These are phyloP conservation scores for Allium sativum DNA, from an alignment of 106 monocot species.

Conservation along the genomic window DNA sequence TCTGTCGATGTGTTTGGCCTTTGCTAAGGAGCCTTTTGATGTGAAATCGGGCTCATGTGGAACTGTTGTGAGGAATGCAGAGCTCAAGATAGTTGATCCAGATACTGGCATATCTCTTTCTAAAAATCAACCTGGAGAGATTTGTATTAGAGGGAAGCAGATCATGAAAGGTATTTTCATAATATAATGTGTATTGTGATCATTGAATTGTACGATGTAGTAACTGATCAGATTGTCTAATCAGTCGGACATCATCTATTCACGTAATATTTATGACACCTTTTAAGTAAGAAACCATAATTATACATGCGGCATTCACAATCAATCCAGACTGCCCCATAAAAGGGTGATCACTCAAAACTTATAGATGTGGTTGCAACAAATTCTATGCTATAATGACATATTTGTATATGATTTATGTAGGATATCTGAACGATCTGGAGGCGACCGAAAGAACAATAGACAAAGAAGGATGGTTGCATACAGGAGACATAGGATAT, in stretches of 20 bases:
- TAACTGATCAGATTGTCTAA: too few relatives aligned
- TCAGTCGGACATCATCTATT: too few relatives aligned
- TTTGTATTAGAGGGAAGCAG: constrained; percentile 55
- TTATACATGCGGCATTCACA: background rate
- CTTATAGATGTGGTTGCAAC: constrained; percentile 1
- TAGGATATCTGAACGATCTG: constrained; percentile 78
- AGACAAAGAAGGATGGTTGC: constrained; percentile 80
- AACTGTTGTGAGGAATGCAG: constrained; percentile 63
- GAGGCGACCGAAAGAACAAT: constrained; percentile 71
- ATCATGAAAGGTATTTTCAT: constrained; percentile 71
- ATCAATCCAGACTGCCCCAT: background rate
- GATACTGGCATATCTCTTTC: constrained; percentile 46
- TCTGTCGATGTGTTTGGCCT: constrained; percentile 52
- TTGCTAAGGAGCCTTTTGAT: constrained; percentile 61
- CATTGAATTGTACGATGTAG: too few relatives aligned
- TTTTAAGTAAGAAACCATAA: too few relatives aligned
- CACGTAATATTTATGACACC: too few relatives aligned
- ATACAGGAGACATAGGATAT: constrained; percentile 78
- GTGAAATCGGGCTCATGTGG: constrained; percentile 65
- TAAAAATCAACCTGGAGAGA: constrained; percentile 53
- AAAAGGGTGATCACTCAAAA: background rate
- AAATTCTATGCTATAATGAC: background rate
- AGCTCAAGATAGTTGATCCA: constrained; percentile 57
- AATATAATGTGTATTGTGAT: too few relatives aligned
- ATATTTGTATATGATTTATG: background rate